These are phyloP conservation scores for Mollisiaceae sp. DNA, from an alignment of 2,329 filamentous ascomycete species.

Conservation along the genomic window DNA sequence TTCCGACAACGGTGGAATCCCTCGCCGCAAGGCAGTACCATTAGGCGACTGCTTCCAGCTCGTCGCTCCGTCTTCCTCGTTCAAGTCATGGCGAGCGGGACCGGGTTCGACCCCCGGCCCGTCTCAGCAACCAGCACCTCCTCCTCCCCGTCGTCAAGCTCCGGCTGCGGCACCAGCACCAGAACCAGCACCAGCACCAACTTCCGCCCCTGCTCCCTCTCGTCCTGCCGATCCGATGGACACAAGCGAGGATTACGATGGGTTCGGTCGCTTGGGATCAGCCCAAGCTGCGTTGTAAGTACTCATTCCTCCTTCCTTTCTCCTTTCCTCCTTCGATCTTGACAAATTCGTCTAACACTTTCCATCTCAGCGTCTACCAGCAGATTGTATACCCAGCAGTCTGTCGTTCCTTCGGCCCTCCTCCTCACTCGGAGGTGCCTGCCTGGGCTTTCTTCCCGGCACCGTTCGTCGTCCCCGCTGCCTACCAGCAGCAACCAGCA, in stretches of 20 bases:
- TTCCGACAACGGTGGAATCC: neutral
- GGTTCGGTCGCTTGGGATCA: neutral
- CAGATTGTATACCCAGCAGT: neutral
- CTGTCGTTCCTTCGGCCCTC: neutral
- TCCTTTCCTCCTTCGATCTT: neutral
- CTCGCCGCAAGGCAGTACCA: neutral
- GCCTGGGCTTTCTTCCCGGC: neutral
- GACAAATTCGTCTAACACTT: neutral
- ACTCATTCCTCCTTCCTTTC: neutral
- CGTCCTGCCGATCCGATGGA: constrained; percentile 4
- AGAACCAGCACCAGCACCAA: neutral
- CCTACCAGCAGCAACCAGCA: neutral
- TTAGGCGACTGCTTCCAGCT: neutral
- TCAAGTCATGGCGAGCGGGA: neutral
- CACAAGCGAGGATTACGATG: neutral
- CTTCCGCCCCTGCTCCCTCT: neutral
- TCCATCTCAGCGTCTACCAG: constrained; percentile 5
- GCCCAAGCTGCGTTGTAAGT: neutral
- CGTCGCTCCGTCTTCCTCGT: neutral
- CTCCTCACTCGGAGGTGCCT: neutral
- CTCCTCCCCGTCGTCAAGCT: neutral
- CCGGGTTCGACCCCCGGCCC: neutral
- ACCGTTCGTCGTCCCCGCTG: neutral
- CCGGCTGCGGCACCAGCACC: neutral
- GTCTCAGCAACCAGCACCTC: neutral